Conservation (phyloP, 148 eudicot genomes). For the Chenopodium formosanum region DNA sequence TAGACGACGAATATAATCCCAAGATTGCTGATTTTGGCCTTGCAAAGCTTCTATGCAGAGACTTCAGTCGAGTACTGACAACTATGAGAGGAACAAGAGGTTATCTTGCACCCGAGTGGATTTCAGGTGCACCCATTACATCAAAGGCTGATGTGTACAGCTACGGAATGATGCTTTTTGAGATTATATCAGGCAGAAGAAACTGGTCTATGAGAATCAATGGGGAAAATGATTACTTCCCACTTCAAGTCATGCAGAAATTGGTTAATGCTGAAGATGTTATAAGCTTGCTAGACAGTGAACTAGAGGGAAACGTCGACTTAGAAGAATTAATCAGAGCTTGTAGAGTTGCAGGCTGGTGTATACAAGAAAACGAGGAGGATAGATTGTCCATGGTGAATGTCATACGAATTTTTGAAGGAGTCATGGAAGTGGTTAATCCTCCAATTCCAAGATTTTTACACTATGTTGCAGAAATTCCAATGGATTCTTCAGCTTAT, state of each 20-base stretch:
- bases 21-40: no score
- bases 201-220: no score
- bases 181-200: no score
- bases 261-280: conserved; percentile 40
- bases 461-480: conserved; percentile 13
- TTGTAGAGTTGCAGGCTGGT: conserved; percentile 59
- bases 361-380: conserved; percentile 57
- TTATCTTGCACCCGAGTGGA: no score
- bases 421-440: conserved; percentile 43
- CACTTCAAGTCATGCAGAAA: conserved; percentile 39
- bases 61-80: no score
- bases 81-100: no score
- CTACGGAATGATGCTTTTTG: no score
- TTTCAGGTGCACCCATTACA: no score
- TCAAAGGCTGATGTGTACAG: no score
- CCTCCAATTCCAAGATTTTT: conserved; percentile 54
- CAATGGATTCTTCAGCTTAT: background rate
- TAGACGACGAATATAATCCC: no score
- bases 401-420: conserved; percentile 57
- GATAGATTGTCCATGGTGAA: conserved; percentile 54
- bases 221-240: conserved; percentile 17
- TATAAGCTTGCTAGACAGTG: conserved; percentile 40
- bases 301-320: conserved; percentile 35
- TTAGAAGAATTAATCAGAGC: conserved; percentile 38
- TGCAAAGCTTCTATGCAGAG: no score